Evolutionary conservation across 1,139 yeast genomes (phyloP), one percentile per base, ranked within the genome.

Genomic region (Hansenula lynferdii): DNA sequence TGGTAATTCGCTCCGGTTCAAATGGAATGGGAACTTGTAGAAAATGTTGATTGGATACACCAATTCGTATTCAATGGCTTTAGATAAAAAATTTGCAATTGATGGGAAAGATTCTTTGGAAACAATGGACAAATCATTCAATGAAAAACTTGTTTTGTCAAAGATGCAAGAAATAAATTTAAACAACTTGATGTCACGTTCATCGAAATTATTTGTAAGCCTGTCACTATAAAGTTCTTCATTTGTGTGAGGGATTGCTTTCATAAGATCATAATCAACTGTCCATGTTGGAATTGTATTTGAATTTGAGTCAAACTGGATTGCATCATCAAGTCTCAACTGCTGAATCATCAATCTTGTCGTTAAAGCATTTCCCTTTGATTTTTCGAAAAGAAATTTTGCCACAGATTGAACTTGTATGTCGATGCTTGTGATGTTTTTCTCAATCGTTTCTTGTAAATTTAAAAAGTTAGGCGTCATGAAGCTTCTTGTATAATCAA

Each of bases 11-110:
- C 60, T 1, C 58, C 60, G 3, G 55, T 53, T 2, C 17, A 66
- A 57, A 27, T 69, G 69, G 44, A 72, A 70, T 6, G 80, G 79
- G 24, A 72, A 58, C 45, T 74, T 75, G 51, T 74, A 73, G 44
- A 65, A 67, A 1, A 70, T 58, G 18, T 70, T 66, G 10, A 65
- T 57, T 1, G 79, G 75, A 1, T 55, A 48, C 8, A 75, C 49
- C 1, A 72, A 38, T 27, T 61, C 58, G 12, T 58, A 41, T 26
- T 65, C 64, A 16, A 67, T 53, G 15, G 70, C 68, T 28, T 62
- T 49, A 27, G 61, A 64, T 8, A 75, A 42, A 6, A 69, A 56
- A 47, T 55, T 28, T 33, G 57, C 45, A 56, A 41, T 35, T 8
- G 32, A 32, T 8, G 22, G n/a, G 1, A 40, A 47, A 0, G 74